Base-by-base conservation (phyloP, 768 basidiomycete species). In the Hypholoma sublateritium region DNA sequence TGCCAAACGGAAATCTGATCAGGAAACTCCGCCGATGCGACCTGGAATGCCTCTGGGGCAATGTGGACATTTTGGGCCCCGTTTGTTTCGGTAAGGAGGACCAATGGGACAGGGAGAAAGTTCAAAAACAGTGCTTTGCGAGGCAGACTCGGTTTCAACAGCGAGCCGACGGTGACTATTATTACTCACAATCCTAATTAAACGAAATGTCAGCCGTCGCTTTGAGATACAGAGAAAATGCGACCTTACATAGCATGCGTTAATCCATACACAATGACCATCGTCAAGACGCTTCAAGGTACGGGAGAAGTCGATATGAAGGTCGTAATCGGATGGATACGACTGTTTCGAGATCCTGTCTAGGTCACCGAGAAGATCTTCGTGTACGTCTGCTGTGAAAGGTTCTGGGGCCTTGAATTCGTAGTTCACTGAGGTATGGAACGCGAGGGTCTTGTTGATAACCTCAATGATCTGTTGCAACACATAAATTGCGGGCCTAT, bases 381-480 rank as follows among this genome's bases (percentile, higher is more conserved):
- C 84, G 52, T 85, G 84, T 7, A 86, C 83, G 53, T 82, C 81
- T 1, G 66, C 58, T 13, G 71, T 67, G 63, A 84, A 86, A 5
- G 83, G 84, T 36, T 68, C 64, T 1, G 84, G 84, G 0, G 84
- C 83, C 41, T 67, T 67, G 45, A 81, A 75, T 64, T 85, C 76
- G 58, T 84, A 86, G 67, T 85, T 85, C 24, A 81, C 78, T 1
- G 84, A 85, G 0, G 84, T 82, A 62, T 86, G 85, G 66, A 87
- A 85, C 14, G 79, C 78, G n/a, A 85, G 67, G 1, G 81, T 82
- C 61, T 81, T 84, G 64, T 76, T 84, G 54, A 84, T 70, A 2
- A 83, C 82, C 55, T 85, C 77, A n/a, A 86, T 72, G 43, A 81
- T 83, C 84, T 85, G 21, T 28, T 17, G 55, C 17, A 50, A 4